These are phyloP conservation scores for Phaffia australis DNA, from an alignment of 768 basidiomycete species.

Conservation along the genomic window DNA sequence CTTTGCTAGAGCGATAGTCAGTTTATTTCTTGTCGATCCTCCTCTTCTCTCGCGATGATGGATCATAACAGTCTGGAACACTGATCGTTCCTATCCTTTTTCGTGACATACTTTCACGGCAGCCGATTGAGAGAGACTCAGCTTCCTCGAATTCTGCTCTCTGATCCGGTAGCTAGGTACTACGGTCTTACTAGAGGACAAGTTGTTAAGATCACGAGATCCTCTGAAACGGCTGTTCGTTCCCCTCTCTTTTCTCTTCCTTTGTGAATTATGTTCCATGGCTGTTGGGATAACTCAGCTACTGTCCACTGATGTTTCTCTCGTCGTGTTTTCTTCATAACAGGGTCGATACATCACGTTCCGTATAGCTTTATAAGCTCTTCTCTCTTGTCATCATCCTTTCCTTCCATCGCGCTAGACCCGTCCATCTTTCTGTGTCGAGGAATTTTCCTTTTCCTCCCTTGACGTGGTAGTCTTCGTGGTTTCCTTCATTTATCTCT, in stretches of 20 bases:
- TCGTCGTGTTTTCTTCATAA: neutral
- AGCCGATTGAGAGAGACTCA: constrained; percentile 98
- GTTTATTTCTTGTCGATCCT: constrained; percentile 37
- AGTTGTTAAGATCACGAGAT: constrained; percentile 95
- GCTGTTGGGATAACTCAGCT: neutral
- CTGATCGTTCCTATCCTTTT: neutral
- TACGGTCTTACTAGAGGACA: constrained; percentile 91
- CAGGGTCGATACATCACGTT: constrained; percentile 26
- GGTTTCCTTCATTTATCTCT: neutral
- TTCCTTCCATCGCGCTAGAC: neutral
- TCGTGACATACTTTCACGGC: constrained; percentile 18
- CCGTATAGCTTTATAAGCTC: constrained; percentile 20
- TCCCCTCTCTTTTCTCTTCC: neutral
- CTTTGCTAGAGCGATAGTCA: constrained; percentile 82
- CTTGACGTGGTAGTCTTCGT: neutral
- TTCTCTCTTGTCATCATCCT: neutral
- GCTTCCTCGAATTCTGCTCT: constrained; percentile 87
- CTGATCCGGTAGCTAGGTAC: constrained; percentile 96
- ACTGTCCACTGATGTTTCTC: neutral
- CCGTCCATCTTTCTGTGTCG: neutral
- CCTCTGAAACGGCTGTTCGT: constrained; percentile 83
- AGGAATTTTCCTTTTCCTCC: neutral
- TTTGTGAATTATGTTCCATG: neutral
- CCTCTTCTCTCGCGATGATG: neutral
- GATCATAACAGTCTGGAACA: neutral